Conservation (phyloP, 1,284 basidiomycete species). For the Cryptococcus sp. region DNA sequence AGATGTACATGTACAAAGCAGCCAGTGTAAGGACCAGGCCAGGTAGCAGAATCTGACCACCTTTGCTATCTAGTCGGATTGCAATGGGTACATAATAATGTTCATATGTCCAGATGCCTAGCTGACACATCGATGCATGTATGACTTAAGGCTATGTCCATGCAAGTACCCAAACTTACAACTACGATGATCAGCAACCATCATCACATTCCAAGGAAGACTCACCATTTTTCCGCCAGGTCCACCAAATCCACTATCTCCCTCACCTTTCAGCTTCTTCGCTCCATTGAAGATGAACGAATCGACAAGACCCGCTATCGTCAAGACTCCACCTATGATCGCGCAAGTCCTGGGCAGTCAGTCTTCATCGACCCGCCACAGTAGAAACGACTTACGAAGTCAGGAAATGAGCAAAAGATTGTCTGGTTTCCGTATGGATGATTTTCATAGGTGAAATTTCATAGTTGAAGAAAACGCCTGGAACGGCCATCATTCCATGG, state of each 20-base stretch:
- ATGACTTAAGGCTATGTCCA: too few species aligned
- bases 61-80: too few species aligned
- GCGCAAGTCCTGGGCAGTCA: conserved; percentile 72
- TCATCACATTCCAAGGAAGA: not conserved
- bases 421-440: conserved; percentile 81
- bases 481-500: conserved; percentile 74
- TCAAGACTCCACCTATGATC: conserved; percentile 94
- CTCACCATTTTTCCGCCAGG: conserved; percentile 46
- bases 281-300: conserved; percentile 65
- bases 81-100: too few species aligned
- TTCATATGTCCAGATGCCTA: too few species aligned
- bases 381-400: conserved; percentile 68
- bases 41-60: too few species aligned
- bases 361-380: too few species aligned
- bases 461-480: conserved; percentile 89
- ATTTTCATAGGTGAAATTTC: conserved; percentile 97
- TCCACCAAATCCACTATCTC: conserved; percentile 36
- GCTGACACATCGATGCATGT: too few species aligned
- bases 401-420: conserved; percentile 94
- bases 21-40: too few species aligned
- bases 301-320: conserved; percentile 89
- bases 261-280: conserved; percentile 37
- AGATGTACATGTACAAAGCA: too few species aligned
- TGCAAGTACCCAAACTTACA: too few species aligned
- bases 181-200: too few species aligned